Evolutionary conservation across 2,329 filamentous ascomycete species (phyloP).

Genomic region (Fusarium compactum): DNA sequence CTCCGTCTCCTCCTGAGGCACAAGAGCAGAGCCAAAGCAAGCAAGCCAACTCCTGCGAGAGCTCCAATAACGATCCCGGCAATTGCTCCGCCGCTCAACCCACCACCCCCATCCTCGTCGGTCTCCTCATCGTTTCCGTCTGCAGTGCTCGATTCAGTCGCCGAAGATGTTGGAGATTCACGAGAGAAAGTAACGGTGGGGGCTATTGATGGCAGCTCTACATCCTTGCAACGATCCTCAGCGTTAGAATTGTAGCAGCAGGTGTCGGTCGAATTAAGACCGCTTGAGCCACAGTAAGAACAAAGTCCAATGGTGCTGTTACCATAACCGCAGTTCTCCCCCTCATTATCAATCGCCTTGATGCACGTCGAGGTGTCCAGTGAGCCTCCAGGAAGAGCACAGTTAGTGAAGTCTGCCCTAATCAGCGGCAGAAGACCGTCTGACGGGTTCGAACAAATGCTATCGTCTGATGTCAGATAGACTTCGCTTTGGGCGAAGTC

Average conservation of each 20-base stretch:
- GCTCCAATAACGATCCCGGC: slow-evolving; percentile 91
- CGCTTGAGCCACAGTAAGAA: slow-evolving; percentile 85
- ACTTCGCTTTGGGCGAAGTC: slow-evolving; percentile 91
- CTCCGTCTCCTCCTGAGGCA: slow-evolving; percentile 69
- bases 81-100: slow-evolving; percentile 85
- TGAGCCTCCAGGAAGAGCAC: slow-evolving; percentile 83
- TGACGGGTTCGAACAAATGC: slow-evolving; percentile 77
- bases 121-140: slow-evolving; percentile 37
- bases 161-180: slow-evolving; percentile 55
- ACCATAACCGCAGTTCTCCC: slow-evolving; percentile 86
- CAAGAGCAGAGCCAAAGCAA: slow-evolving; percentile 77
- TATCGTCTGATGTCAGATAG: slow-evolving; percentile 78
- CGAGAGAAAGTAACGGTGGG: slow-evolving; percentile 72
- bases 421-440: slow-evolving; percentile 79
- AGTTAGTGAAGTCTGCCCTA: slow-evolving; percentile 91
- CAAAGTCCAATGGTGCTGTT: slow-evolving; percentile 81
- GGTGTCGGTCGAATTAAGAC: slow-evolving; percentile 91
- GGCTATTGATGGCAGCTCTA: slow-evolving; percentile 82
- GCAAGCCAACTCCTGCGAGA: slow-evolving; percentile 74
- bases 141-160: slow-evolving; percentile 35
- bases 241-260: slow-evolving; percentile 89
- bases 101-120: slow-evolving; percentile 44
- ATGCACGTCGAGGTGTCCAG: slow-evolving; percentile 81
- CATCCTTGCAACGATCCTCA: slow-evolving; percentile 77
- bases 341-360: slow-evolving; percentile 81